Percentiles rank a stretch among this genome's conserved stretches.
Evolutionary conservation across 257 asterid genomes (phyloP).

Genomic region (Nicotiana obtusifolia): DNA sequence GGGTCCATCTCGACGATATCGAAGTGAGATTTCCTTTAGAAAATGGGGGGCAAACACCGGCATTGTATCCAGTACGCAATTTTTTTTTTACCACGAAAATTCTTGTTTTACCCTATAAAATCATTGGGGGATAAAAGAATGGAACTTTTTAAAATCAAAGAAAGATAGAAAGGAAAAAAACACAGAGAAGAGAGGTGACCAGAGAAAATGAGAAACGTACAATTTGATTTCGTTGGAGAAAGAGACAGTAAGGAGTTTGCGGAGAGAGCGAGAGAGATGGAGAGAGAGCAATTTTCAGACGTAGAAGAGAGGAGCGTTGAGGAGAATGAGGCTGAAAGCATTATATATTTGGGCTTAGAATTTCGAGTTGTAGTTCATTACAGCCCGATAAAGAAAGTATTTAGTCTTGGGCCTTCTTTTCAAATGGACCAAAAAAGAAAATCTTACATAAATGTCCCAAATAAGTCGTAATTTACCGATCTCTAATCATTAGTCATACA

Average conservation of each 20-base stretch:
- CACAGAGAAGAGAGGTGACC: not conserved
- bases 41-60: not conserved
- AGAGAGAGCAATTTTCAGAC: not conserved
- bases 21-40: not conserved
- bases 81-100: not conserved
- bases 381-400: too few species aligned
- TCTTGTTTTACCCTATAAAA: not conserved
- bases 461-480: too few species aligned
- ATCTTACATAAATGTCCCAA: too few species aligned
- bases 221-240: not conserved
- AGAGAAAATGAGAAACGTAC: not conserved
- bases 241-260: not conserved
- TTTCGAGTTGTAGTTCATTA: too few species aligned
- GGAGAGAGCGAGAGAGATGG: not conserved
- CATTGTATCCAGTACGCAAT: not conserved
- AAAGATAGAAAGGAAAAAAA: not conserved
- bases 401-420: too few species aligned
- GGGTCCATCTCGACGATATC: not conserved
- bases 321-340: not conserved
- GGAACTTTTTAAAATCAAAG: not conserved
- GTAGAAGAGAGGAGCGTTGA: not conserved
- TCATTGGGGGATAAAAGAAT: not conserved
- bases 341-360: not conserved
- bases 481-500: too few species aligned
- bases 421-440: too few species aligned